Base-by-base conservation (phyloP, 768 basidiomycete genomes). In the Pluteus cervinus region DNA sequence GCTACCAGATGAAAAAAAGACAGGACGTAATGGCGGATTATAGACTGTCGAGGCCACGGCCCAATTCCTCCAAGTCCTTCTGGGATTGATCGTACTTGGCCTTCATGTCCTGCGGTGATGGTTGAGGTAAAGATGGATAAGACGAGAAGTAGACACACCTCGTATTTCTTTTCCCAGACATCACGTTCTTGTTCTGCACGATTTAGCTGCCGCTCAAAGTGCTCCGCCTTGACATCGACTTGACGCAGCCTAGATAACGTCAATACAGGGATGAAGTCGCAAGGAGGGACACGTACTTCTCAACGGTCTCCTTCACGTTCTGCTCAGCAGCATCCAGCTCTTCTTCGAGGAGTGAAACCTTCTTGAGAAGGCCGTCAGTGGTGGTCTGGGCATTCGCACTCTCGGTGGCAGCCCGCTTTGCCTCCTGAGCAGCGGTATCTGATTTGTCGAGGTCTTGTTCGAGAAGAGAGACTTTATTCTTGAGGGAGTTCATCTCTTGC, bases 151-250 rank as follows among this genome's bases (percentile, higher is more conserved):
- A 20, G 12, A 63, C 77, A 52, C 52, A 90, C 92, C 72, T 93
- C 93, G 66, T 77, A 86, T 65, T 94, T 97, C 73, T 82, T 77
- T 77, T 96, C 93, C 88, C 86, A 91, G 26, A 57, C 52, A 58
- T 98, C 94, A 35, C 93, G 81, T 61, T 99, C 96, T 55, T 86
- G 79, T 58, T 97, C 93, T 33, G 77, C 68, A 29, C 86, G 76
- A 47, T 79, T 70, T 14, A 96, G 81, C 56, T 93, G 88, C 33
- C 92, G 79, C 65, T 97, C 94, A 57, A 89, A 96, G 66, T 98
- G 91, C 61, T 99, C 96, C 7, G 94, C 94, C 69, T 97, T 99
- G 63, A 98, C 85, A 56, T 99, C 96, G 40, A 94, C 91, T 55
- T 94, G 89, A 45, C 94, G 74, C 51, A 99, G 73, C 62, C 94